A percentile compares a stretch with the other conserved stretches of the same genome.
Conservation (phyloP, 2,329 filamentous ascomycete genomes). For the Ceratocystiopsis sp. region DNA sequence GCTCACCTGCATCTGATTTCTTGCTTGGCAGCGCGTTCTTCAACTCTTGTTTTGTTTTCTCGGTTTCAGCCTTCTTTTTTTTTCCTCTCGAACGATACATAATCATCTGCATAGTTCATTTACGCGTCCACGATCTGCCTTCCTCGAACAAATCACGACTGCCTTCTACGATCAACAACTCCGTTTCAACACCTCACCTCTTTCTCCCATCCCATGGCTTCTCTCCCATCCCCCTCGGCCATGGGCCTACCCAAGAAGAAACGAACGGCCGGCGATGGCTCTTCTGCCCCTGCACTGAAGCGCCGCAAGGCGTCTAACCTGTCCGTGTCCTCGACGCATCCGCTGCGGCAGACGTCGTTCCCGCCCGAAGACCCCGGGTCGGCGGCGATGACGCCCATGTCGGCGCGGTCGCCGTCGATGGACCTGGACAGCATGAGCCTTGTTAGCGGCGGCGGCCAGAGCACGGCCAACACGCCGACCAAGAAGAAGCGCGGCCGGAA, state of each 20-base stretch:
- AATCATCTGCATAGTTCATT: no score
- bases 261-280: slow-evolving; percentile 38
- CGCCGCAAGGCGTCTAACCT: slow-evolving; percentile 54
- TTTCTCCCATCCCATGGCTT: no score
- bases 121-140: no score
- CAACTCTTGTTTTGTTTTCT: no score
- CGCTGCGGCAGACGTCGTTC: slow-evolving; percentile 67
- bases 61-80: no score
- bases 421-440: slow-evolving; percentile 44
- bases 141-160: no score
- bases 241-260: slow-evolving; percentile 30
- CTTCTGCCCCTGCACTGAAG: slow-evolving; percentile 34
- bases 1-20: no score
- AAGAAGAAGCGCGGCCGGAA: slow-evolving; percentile 48
- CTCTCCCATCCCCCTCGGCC: no score
- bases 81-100: no score
- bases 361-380: slow-evolving; percentile 41
- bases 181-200: no score
- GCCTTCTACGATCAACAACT: no score
- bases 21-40: no score
- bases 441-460: slow-evolving; percentile 40
- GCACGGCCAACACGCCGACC: slow-evolving; percentile 19
- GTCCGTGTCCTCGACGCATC: slow-evolving; percentile 41
- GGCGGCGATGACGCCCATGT: slow-evolving; percentile 26
- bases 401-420: slow-evolving; percentile 46